Evolutionary conservation across 2,329 filamentous ascomycete genomes (phyloP).

Genomic region (Colletotrichum agaves): DNA sequence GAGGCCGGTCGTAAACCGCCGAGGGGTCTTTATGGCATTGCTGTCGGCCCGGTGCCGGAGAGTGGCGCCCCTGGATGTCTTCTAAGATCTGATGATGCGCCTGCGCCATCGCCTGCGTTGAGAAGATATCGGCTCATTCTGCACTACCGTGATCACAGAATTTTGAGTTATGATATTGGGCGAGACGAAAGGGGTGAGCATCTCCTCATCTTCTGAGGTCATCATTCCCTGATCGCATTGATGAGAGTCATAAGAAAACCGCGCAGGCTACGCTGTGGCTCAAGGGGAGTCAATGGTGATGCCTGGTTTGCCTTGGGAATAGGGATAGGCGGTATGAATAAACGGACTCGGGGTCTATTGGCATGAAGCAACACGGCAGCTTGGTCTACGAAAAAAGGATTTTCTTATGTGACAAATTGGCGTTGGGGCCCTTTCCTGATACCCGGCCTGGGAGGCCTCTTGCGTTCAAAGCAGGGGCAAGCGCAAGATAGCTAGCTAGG

Average conservation of each 20-base stretch:
- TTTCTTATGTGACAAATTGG: conserved; percentile 8
- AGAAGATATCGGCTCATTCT: conserved; percentile 75
- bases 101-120: conserved; percentile 43
- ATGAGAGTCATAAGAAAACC: neutral
- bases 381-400: neutral
- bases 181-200: conserved; percentile 49
- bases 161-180: conserved; percentile 76
- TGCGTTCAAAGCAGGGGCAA: neutral
- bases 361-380: neutral
- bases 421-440: conserved; percentile 22
- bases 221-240: neutral
- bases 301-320: too few species aligned
- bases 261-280: neutral
- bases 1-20: conserved; percentile 52
- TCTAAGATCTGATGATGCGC: conserved; percentile 37
- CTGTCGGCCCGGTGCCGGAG: conserved; percentile 71
- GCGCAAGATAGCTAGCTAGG: conserved; percentile 18
- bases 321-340: neutral
- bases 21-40: conserved; percentile 73
- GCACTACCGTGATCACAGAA: conserved; percentile 76
- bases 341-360: too few species aligned
- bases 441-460: conserved; percentile 19
- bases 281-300: neutral
- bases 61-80: conserved; percentile 42
- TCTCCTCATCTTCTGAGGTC: conserved; percentile 29